Evolutionary conservation across 345 rosid genomes (phyloP), one percentile per base, ranked within the genome.

Genomic region (Cardamine resedifolia): DNA sequence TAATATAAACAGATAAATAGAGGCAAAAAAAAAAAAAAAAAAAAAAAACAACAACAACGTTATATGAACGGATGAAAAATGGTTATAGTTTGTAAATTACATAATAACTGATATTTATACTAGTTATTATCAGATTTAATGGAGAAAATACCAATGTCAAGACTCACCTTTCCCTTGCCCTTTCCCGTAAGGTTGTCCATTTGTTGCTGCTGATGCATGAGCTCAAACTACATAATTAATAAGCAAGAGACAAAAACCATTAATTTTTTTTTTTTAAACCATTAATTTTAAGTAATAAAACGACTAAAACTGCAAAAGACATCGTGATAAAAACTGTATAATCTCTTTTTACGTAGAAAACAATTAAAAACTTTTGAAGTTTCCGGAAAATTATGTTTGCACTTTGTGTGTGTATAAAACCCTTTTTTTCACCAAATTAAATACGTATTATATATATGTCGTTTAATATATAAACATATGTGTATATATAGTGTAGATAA

Each of bases 111-210:
- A 3, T 58, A 8, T 28, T n/a, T 0, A 2, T 16, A 10, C 20
- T 10, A 55, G 23, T 24, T 68, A 19, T 48, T 4, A 56, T 56
- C 50, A 24, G 11, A 16, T 24, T 36, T 36, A 24, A 20, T 68
- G 4, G 43, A 20, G 8, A 18, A 27, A 43, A 5, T 56, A 44
- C 16, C 16, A 57, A 43, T 58, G 47, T 12, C 21, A 57, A 57
- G 15, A 70, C 49, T 58, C 48, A 69, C 73, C 31, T 70, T 70
- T 7, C 19, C 75, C 19, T 69, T 69, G 20, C 14, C 55, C 64
- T 60, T 49, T 36, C 4, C 1, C 4, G 14, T 59, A 24, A 23
- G 6, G 18, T 51, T 33, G 34, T 51, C 19, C 20, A 5, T 41
- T 27, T 26, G 55, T 27, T 51, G 76, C 24, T 71, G 68, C 65